Percentiles rank a stretch among this genome's conserved stretches.
Conservation (phyloP, 805 yeast species). For the Candida dajiaensis region DNA sequence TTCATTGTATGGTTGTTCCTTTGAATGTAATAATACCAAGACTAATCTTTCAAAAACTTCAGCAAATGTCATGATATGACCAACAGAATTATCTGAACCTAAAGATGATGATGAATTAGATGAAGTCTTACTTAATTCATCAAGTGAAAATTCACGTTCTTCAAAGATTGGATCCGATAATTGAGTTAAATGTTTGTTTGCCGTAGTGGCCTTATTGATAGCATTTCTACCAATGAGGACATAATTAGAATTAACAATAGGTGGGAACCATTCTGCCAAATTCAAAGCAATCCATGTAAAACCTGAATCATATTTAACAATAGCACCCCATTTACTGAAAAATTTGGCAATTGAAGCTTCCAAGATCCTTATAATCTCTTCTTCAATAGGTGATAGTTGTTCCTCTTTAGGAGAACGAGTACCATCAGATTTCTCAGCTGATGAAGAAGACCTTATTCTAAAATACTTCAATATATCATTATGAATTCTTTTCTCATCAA, state of each 20-base stretch:
- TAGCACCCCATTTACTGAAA: conserved; percentile 69
- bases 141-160: conserved; percentile 17
- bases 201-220: conserved; percentile 11
- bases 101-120: conserved; percentile 6
- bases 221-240: conserved; percentile 22
- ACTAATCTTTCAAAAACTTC: conserved; percentile 72
- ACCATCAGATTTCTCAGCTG: not conserved
- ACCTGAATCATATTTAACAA: conserved; percentile 74
- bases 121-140: conserved; percentile 19
- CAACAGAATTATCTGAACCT: conserved; percentile 17
- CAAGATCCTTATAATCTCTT: conserved; percentile 46
- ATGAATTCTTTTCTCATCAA: conserved; percentile 32
- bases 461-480: conserved; percentile 60
- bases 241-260: conserved; percentile 20
- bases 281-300: conserved; percentile 85
- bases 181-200: conserved; percentile 19
- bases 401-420: conserved; percentile 13
- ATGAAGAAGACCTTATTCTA: conserved; percentile 27
- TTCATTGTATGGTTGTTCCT: conserved; percentile 9
- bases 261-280: conserved; percentile 85
- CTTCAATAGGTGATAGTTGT: conserved; percentile 33
- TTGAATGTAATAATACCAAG: conserved; percentile 62
- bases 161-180: conserved; percentile 7
- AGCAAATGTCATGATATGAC: conserved; percentile 41
- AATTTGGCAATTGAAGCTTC: conserved; percentile 60